phyloP scores from a whole-genome alignment of 2,329 filamentous ascomycete genomes.

The Aspergillus ruber region DNA sequence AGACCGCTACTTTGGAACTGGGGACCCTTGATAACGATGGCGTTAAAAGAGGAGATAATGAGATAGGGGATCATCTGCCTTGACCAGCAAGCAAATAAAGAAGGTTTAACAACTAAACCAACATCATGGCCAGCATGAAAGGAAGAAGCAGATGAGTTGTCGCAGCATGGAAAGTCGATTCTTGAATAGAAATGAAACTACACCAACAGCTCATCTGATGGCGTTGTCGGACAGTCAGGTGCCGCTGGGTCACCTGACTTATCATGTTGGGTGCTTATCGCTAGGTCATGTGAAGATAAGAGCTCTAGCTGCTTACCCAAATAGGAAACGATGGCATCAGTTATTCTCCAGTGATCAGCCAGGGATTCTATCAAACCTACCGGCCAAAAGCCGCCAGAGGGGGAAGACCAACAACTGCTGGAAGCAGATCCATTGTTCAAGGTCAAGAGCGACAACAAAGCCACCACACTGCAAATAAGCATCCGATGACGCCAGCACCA shows the following conservation, averaged over 20 bases:
- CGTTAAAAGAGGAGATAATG: not conserved
- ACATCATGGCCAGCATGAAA: not conserved
- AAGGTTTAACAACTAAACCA: not conserved
- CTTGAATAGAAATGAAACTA: not conserved
- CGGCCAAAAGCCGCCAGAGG: too few relatives aligned
- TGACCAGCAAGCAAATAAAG: not conserved
- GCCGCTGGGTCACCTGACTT: not conserved
- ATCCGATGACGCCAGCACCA: conserved; percentile 2
- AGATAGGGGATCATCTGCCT: not conserved
- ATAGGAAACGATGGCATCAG: not conserved
- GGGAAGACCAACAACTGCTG: not conserved
- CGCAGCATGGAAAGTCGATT: not conserved
- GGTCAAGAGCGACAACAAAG: conserved; percentile 1
- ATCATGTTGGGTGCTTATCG: not conserved
- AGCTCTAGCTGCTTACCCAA: not conserved
- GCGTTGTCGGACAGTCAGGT: not conserved
- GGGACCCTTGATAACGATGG: not conserved
- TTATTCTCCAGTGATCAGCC: conserved; percentile 13
- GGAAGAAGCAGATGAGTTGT: not conserved
- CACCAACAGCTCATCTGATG: not conserved
- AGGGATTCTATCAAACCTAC: too few relatives aligned
- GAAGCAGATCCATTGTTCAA: conserved; percentile 1
- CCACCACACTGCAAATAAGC: not conserved
- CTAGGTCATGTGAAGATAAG: not conserved
- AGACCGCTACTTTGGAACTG: not conserved